phyloP scores from a whole-genome alignment of 2,329 filamentous ascomycete genomes.

The Microthyrium microscopicum region DNA sequence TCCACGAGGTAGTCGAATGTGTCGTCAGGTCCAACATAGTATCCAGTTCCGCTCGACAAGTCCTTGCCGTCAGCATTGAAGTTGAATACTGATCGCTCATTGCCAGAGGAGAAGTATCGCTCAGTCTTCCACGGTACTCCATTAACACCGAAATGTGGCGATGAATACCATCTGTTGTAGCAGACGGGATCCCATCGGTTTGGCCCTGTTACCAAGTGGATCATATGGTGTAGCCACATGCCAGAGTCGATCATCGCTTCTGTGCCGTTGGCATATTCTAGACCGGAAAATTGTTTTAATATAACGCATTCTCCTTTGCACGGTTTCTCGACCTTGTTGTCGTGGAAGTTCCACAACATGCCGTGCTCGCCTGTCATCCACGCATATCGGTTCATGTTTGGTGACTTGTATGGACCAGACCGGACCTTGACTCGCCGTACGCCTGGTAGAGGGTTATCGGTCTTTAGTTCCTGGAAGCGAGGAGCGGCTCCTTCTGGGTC shows the following conservation, averaged over 20 bases:
- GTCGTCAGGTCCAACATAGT: constrained; percentile 2
- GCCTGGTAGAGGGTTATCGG: constrained; percentile 1
- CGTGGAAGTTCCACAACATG: constrained; percentile 4
- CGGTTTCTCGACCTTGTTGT: constrained; percentile 1
- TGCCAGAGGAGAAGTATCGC: neutral
- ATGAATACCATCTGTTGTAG: neutral
- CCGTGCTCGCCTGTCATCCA: constrained; percentile 1
- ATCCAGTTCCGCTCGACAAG: neutral
- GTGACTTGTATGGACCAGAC: constrained; percentile 6
- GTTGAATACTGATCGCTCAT: constrained; percentile 4
- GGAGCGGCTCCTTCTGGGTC: constrained; percentile 5
- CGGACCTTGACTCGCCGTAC: constrained; percentile 5
- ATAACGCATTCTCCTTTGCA: constrained; percentile 5
- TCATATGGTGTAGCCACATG: constrained; percentile 6
- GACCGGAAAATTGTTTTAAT: constrained; percentile 1
- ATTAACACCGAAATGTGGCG: neutral
- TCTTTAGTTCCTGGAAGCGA: neutral
- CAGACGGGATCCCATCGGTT: constrained; percentile 3
- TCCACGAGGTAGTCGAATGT: constrained; percentile 5
- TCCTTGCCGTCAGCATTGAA: neutral
- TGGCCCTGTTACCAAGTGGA: constrained; percentile 3
- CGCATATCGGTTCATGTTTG: constrained; percentile 3
- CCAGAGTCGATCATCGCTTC: constrained; percentile 5
- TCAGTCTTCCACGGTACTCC: neutral
- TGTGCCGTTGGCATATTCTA: constrained; percentile 6